Evolutionary conservation across 495 filamentous ascomycete species (phyloP), one percentile per base, ranked within the genome.

Genomic region (Tuber indicum): DNA sequence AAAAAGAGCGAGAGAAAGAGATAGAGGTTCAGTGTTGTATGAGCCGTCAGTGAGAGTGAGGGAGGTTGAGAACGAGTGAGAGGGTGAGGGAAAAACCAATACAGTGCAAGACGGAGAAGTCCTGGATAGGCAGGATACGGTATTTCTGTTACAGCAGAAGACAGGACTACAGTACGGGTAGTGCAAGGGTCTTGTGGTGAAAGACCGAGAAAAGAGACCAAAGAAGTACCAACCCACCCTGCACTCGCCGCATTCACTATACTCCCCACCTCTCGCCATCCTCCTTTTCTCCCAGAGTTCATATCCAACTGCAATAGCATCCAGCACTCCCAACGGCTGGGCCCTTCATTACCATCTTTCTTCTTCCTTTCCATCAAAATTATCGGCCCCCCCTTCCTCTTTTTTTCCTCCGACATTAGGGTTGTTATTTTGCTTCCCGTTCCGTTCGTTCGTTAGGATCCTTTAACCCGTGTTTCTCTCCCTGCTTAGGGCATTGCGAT

Each of bases 261-360:
- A 79, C 77, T 79, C 75, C 62, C 77, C 74, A 69, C 75, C 43
- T 62, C 74, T 74, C 73, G 47, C 58, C 72, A n/a, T 74, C 46
- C 73, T 74, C 73, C 52, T 23, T 42, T 74, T 76, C 70, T 80
- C 75, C 58, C 58, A 66, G 26, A 17, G 58, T 66, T 19, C 32
- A 17, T 26, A 17, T n/a, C 58, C 26, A 66, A 66, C 32, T 36
- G n/a, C 26, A 16, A 66, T 66, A 66, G 32, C 32, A 36, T 36
- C 58, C 74, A 78, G 75, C 71, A 76, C 74, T 69, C 74, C 78
- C 75, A 78, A 46, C 72, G 73, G 44, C 79, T 71, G 74, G 52
- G 58, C 73, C 74, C 72, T 74, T 76, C 79, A 75, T 77, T 81
- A 76, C 52, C 72, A 75, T 75, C 72, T 77, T 78, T 81, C 72